Conservation (phyloP, 352 stramenopile genomes). For the Phytophthora pseudosyringae region DNA sequence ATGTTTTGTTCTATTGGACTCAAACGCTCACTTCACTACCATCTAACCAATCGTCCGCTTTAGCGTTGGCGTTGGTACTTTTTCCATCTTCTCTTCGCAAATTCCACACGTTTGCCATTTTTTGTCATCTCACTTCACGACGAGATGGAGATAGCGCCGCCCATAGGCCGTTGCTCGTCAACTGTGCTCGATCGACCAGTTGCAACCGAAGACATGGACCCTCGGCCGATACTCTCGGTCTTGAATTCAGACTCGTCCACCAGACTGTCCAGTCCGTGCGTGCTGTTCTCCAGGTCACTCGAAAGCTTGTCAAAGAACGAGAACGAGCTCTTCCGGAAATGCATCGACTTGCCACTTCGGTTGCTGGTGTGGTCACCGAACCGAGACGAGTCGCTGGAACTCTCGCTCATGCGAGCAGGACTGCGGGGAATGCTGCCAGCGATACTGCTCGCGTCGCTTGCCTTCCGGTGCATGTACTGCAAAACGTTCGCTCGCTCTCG, state of each 20-base stretch:
- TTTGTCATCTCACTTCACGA: conserved; percentile 28
- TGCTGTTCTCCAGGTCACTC: conserved; percentile 64
- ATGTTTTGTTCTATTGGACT: conserved; percentile 33
- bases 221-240: conserved; percentile 31
- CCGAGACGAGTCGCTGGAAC: conserved; percentile 74
- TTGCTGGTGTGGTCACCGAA: conserved; percentile 56
- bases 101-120: conserved; percentile 23
- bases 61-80: conserved; percentile 14
- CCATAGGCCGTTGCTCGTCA: conserved; percentile 33
- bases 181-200: conserved; percentile 35
- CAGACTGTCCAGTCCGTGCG: conserved; percentile 58
- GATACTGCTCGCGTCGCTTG: conserved; percentile 82
- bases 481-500: conserved; percentile 87
- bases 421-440: conserved; percentile 66
- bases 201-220: conserved; percentile 33
- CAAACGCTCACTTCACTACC: conserved; percentile 34
- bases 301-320: conserved; percentile 90
- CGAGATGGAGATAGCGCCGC: conserved; percentile 36
- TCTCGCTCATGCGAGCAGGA: conserved; percentile 63
- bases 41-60: conserved; percentile 27
- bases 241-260: conserved; percentile 48
- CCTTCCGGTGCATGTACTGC: conserved; percentile 88
- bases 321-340: conserved; percentile 80
- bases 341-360: conserved; percentile 50
- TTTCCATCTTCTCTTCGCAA: conserved; percentile 28